These are phyloP conservation scores for Drechmeria coniospora DNA, from an alignment of 2,329 filamentous ascomycete species.

Conservation along the genomic window DNA sequence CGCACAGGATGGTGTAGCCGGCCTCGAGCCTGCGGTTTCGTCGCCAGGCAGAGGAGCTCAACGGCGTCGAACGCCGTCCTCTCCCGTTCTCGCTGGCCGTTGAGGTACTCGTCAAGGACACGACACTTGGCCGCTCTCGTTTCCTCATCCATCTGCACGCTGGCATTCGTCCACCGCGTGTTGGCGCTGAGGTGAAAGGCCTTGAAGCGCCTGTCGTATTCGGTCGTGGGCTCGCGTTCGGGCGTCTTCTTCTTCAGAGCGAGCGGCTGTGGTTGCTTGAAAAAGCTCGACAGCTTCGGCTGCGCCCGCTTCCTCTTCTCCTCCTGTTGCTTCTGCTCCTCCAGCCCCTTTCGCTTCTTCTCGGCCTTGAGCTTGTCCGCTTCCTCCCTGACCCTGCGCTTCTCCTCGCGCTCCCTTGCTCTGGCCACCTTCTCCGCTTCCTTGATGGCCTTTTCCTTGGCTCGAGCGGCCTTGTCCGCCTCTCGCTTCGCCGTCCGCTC, in stretches of 20 bases:
- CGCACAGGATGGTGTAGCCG: slow-evolving; percentile 36
- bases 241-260: slow-evolving; percentile 26
- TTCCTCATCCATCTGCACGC: slow-evolving; percentile 41
- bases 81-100: slow-evolving; percentile 20
- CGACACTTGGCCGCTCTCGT: slow-evolving; percentile 33
- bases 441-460: slow-evolving; percentile 21
- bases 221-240: slow-evolving; percentile 20
- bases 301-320: slow-evolving; percentile 35
- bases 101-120: slow-evolving; percentile 37
- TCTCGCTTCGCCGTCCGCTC: slow-evolving; percentile 20
- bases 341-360: slow-evolving; percentile 35
- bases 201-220: slow-evolving; percentile 59
- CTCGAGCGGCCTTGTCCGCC: slow-evolving; percentile 19
- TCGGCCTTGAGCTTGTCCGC: slow-evolving; percentile 24
- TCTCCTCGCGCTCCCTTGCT: slow-evolving; percentile 22
- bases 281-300: slow-evolving; percentile 31
- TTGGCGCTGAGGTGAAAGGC: slow-evolving; percentile 67
- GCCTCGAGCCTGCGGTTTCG: slow-evolving; percentile 26
- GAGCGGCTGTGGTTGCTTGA: slow-evolving; percentile 17
- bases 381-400: slow-evolving; percentile 25
- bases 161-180: slow-evolving; percentile 50
- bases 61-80: slow-evolving; percentile 28
- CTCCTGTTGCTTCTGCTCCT: slow-evolving; percentile 26
- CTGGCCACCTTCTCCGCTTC: slow-evolving; percentile 23
- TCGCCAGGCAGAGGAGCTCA: slow-evolving; percentile 29